Conservation (phyloP, 306 rosid species). For the Dalbergia cultrata region DNA sequence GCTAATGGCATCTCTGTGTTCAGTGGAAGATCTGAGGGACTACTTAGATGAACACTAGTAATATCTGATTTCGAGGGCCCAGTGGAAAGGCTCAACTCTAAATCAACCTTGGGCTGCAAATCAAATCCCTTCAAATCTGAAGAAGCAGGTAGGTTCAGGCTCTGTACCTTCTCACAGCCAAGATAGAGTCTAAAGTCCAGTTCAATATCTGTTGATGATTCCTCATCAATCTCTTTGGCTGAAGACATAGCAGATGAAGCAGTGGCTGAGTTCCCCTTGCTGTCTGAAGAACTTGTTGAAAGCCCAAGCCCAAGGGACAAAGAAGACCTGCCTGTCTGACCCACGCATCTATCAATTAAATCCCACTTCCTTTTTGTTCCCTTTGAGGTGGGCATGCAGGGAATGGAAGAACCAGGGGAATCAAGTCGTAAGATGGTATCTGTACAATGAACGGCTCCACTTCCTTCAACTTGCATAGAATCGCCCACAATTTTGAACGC, state of each 20-base stretch:
- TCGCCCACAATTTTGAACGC: slow-evolving; percentile 70
- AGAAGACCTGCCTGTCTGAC: slow-evolving; percentile 70
- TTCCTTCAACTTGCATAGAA: slow-evolving; percentile 60
- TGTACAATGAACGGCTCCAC: slow-evolving; percentile 54
- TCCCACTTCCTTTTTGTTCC: slow-evolving; percentile 90
- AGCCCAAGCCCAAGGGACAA: slow-evolving; percentile 84
- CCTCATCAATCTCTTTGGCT: slow-evolving; percentile 88
- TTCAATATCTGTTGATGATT: slow-evolving; percentile 82
- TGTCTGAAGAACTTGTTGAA: slow-evolving; percentile 84
- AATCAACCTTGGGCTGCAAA: slow-evolving; percentile 67
- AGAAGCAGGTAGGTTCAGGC: slow-evolving; percentile 57
- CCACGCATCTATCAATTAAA: slow-evolving; percentile 59
- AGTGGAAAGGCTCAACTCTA: slow-evolving; percentile 87
- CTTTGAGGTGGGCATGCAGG: slow-evolving; percentile 55
- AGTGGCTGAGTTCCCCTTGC: slow-evolving; percentile 89
- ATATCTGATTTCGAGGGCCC: slow-evolving; percentile 75
- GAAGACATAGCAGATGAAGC: slow-evolving; percentile 90
- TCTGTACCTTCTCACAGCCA: slow-evolving; percentile 70
- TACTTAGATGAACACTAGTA: slow-evolving; percentile 61
- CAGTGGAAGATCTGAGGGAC: slow-evolving; percentile 58
- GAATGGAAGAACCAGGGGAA: slow-evolving; percentile 67
- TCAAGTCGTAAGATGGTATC: slow-evolving; percentile 81
- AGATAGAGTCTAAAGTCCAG: slow-evolving; percentile 77
- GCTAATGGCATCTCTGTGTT: slow-evolving; percentile 60
- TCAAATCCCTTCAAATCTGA: slow-evolving; percentile 55